Base-by-base conservation (phyloP, 768 basidiomycete species). In the Psilocybe tampanensis region DNA sequence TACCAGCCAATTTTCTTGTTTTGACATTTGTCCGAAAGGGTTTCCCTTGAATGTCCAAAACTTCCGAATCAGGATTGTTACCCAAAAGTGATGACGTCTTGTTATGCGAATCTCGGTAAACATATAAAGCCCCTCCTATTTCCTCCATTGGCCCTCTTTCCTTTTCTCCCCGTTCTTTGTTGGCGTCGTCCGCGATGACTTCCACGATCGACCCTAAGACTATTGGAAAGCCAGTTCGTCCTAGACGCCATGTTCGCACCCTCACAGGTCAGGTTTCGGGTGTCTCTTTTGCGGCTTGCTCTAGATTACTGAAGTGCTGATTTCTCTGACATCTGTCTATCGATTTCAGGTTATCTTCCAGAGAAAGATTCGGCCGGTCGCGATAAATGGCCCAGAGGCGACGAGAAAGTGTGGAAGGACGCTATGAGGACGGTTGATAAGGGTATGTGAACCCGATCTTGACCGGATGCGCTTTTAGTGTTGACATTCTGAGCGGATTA, bases 361-460 rank as follows among this genome's bases (percentile, higher is more conserved):
- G 92, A 94, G 69, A 82, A 82, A 44, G 90, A 93, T 65, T 85
- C 80, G 2, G 69, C 78, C 44, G 92, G 92, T 32, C 86, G 90
- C 68, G 92, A 93, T 69, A 87, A 88, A 71, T 94, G 92, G 92
- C 92, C 92, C 29, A 79, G 78, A 59, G 92, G 92, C 39, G 88
- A 94, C 11, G 90, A 92, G 68, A 78, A 79, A 52, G 77, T 77
- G 1, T 93, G 91, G 91, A 90, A 85, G 69, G 76, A 72, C 18
- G 83, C 80, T 2, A 77, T 84, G 71, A 79, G 88, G 52, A 72
- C 69, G 8, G 71, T 88, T 49, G 83, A 87, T 64, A 78, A 74
- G 39, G 84, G 90, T 87, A 49, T 45, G 64, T 63, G 22, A 32
- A 36, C 9, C 34, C 29, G 54, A 43, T 47, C 58, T 23, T 21